These are phyloP conservation scores for Nemania serpens DNA, from an alignment of 2,329 filamentous ascomycete genomes.

Conservation along the genomic window DNA sequence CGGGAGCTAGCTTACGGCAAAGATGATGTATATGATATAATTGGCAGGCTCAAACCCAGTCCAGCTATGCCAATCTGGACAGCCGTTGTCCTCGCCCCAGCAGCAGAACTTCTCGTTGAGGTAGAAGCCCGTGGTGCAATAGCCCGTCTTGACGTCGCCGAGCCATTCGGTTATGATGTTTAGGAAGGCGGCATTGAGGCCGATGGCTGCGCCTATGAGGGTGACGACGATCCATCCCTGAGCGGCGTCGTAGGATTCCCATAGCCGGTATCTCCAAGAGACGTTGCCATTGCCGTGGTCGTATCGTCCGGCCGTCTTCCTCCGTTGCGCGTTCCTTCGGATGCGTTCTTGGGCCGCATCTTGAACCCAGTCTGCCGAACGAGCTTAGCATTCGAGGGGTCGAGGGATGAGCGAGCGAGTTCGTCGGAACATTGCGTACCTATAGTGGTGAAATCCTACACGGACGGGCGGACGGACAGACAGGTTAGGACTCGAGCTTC, in stretches of 20 bases:
- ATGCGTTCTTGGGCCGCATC: constrained; percentile 91
- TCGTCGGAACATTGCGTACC: constrained; percentile 52
- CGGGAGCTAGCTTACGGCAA: constrained; percentile 63
- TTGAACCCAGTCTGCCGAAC: constrained; percentile 85
- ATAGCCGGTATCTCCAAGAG: constrained; percentile 80
- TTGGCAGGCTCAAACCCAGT: constrained; percentile 77
- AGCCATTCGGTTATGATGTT: constrained; percentile 98
- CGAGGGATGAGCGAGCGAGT: constrained; percentile 8
- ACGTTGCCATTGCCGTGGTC: constrained; percentile 67
- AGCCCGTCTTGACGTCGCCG: constrained; percentile 92
- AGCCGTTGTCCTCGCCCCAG: constrained; percentile 92
- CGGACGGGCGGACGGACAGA: constrained; percentile 4
- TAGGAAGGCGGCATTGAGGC: constrained; percentile 87
- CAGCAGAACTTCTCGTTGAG: constrained; percentile 98
- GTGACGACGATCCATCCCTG: constrained; percentile 99
- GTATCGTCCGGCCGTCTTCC: constrained; percentile 73
- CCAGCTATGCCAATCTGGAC: constrained; percentile 88
- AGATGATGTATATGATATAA: constrained; percentile 85
- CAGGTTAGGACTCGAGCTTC: neutral
- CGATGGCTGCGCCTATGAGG: constrained; percentile 89
- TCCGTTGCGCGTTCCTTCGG: constrained; percentile 75
- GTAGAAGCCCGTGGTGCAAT: constrained; percentile 95
- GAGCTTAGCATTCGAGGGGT: constrained; percentile 41
- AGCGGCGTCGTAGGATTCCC: constrained; percentile 90
- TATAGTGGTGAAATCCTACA: constrained; percentile 90